Percentiles rank a stretch among this genome's conserved stretches.
Conservation (phyloP, 2,329 filamentous ascomycete species). For the Chalaropsis ovoidea region DNA sequence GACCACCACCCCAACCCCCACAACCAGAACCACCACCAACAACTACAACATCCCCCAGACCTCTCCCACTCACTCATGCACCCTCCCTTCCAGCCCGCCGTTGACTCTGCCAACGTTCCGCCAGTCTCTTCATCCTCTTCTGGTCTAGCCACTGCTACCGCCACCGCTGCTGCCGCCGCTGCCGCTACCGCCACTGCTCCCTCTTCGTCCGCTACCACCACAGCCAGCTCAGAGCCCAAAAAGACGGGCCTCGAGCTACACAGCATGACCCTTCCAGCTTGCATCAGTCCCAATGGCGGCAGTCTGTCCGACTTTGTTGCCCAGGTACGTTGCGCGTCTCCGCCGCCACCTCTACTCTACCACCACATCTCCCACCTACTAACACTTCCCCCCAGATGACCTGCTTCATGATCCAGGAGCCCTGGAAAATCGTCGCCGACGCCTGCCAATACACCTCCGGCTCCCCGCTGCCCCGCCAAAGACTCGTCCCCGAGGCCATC, state of each 20-base stretch:
- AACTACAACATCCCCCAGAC: slow-evolving; percentile 19
- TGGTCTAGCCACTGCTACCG: slow-evolving; percentile 21
- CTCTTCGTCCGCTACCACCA: too few relatives aligned
- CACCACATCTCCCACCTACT: neutral
- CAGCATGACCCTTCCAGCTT: slow-evolving; percentile 60
- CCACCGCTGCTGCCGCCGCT: slow-evolving; percentile 8
- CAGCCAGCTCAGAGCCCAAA: slow-evolving; percentile 15
- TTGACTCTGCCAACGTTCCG: neutral
- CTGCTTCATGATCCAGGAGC: slow-evolving; percentile 96
- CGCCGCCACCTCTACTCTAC: neutral
- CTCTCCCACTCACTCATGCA: neutral
- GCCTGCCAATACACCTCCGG: slow-evolving; percentile 50
- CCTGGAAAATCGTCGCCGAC: slow-evolving; percentile 63
- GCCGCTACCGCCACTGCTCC: neutral
- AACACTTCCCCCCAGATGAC: slow-evolving; percentile 60
- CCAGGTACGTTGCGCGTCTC: slow-evolving; percentile 47
- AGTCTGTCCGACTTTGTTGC: slow-evolving; percentile 75
- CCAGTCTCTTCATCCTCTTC: neutral
- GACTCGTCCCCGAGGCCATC: slow-evolving; percentile 60
- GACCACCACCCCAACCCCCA: slow-evolving; percentile 10
- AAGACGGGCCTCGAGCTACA: slow-evolving; percentile 41
- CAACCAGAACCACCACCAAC: slow-evolving; percentile 4
- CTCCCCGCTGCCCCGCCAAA: slow-evolving; percentile 33
- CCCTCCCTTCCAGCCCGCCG: neutral
- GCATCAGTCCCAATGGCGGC: slow-evolving; percentile 65